A percentile compares a stretch with the other conserved stretches of the same genome.
These are phyloP conservation scores for Neurospora sp. DNA, from an alignment of 2,329 filamentous ascomycete genomes.

Conservation along the genomic window DNA sequence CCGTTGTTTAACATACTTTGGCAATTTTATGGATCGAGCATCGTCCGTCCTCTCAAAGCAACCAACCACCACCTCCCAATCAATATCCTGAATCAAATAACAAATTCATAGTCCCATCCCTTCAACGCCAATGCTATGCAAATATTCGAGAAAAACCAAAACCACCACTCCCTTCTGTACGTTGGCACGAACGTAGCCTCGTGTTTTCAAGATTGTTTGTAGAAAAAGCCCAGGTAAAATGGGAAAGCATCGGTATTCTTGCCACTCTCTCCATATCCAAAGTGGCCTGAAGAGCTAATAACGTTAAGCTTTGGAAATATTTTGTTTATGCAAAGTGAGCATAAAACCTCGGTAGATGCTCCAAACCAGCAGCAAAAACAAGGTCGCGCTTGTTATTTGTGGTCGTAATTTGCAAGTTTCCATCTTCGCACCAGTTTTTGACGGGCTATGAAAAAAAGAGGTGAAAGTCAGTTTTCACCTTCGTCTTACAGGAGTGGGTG, in stretches of 20 bases:
- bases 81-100: background rate
- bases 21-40: background rate
- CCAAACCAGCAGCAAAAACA: background rate
- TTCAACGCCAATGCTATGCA: slow-evolving; percentile 15
- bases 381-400: background rate
- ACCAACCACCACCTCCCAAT: background rate
- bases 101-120: background rate
- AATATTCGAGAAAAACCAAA: slow-evolving; percentile 1
- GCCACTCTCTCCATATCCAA: background rate
- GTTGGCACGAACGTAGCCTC: background rate
- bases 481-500: slow-evolving; percentile 6
- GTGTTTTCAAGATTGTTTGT: background rate
- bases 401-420: slow-evolving; percentile 10
- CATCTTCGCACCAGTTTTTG: slow-evolving; percentile 56
- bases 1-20: background rate
- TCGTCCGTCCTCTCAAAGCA: background rate
- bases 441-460: slow-evolving; percentile 37
- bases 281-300: background rate
- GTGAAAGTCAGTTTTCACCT: background rate
- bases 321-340: background rate
- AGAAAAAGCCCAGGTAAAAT: background rate
- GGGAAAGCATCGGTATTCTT: background rate
- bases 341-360: background rate
- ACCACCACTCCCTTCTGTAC: background rate
- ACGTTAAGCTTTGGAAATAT: background rate